Evolutionary conservation across 2,329 filamentous ascomycete genomes (phyloP).

Genomic region (Epichloe aotearoae): DNA sequence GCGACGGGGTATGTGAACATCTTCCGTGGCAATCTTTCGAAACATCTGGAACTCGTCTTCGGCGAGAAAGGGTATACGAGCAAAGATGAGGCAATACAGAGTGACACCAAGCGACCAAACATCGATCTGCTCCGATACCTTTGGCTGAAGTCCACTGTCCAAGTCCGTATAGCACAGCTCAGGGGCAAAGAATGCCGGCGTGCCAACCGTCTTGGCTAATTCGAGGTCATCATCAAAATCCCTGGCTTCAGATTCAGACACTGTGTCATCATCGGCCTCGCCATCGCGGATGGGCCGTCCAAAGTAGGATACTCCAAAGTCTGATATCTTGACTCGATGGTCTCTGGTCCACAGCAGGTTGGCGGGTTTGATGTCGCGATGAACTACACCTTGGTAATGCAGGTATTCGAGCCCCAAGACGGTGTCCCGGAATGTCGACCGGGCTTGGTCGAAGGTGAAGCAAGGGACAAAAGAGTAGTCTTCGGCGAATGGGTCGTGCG

Average conservation of each 20-base stretch:
- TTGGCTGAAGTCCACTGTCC: conserved; percentile 54
- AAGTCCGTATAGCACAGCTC: conserved; percentile 86
- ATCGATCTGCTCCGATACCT: conserved; percentile 85
- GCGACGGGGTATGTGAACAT: conserved; percentile 75
- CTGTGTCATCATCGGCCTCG: conserved; percentile 62
- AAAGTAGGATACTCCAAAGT: conserved; percentile 97
- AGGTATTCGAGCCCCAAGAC: conserved; percentile 89
- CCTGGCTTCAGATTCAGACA: conserved; percentile 67
- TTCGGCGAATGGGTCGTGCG: conserved; percentile 60
- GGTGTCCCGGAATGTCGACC: conserved; percentile 80
- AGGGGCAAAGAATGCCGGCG: conserved; percentile 92
- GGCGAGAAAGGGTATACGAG: conserved; percentile 83
- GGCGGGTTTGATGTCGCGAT: conserved; percentile 76
- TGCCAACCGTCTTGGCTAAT: conserved; percentile 95
- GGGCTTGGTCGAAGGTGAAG: conserved; percentile 73
- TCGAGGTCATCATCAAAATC: conserved; percentile 90
- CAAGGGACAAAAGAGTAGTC: conserved; percentile 90
- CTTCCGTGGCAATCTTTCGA: conserved; percentile 77
- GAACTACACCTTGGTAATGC: conserved; percentile 74
- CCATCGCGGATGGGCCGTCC: conserved; percentile 76
- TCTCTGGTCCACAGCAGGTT: conserved; percentile 81
- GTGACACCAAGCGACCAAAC: conserved; percentile 96
- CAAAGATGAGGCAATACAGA: conserved; percentile 88
- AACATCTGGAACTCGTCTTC: conserved; percentile 90
- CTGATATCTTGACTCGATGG: conserved; percentile 89